phyloP scores from a whole-genome alignment of 345 rosid species.

The Eucalyptus brandiana region DNA sequence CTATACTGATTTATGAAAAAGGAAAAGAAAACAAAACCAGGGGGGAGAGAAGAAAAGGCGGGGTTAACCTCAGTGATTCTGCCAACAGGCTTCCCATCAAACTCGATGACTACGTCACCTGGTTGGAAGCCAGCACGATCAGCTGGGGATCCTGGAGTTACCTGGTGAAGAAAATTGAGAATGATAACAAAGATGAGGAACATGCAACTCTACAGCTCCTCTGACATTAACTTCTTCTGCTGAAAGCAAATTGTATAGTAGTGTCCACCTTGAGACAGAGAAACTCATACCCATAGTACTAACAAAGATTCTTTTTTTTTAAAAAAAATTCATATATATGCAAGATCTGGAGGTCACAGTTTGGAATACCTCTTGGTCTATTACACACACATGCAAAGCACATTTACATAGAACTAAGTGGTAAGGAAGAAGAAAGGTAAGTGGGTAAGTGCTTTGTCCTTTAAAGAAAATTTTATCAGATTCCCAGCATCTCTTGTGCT shows the following conservation, averaged over 20 bases:
- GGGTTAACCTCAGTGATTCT: slow-evolving; percentile 58
- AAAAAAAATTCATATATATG: neutral
- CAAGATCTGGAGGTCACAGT: neutral
- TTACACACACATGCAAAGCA: neutral
- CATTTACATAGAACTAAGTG: neutral
- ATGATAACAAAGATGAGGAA: neutral
- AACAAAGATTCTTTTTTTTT: neutral
- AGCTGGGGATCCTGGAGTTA: slow-evolving; percentile 85
- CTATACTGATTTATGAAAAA: neutral
- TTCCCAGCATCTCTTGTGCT: neutral
- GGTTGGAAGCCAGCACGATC: slow-evolving; percentile 79
- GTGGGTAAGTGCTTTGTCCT: neutral
- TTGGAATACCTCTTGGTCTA: neutral
- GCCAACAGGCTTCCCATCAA: slow-evolving; percentile 66
- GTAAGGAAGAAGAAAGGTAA: neutral
- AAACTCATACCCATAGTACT: neutral
- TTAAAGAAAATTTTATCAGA: neutral
- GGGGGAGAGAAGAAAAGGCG: neutral
- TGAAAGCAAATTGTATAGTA: neutral
- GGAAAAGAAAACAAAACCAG: neutral
- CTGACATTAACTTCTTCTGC: neutral
- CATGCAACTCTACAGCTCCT: neutral
- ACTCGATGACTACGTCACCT: slow-evolving; percentile 69
- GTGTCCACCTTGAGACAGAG: neutral
- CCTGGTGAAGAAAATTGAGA: slow-evolving; percentile 14